Conservation (phyloP, 2,329 filamentous ascomycete species). For the Paecilomyces sp. region DNA sequence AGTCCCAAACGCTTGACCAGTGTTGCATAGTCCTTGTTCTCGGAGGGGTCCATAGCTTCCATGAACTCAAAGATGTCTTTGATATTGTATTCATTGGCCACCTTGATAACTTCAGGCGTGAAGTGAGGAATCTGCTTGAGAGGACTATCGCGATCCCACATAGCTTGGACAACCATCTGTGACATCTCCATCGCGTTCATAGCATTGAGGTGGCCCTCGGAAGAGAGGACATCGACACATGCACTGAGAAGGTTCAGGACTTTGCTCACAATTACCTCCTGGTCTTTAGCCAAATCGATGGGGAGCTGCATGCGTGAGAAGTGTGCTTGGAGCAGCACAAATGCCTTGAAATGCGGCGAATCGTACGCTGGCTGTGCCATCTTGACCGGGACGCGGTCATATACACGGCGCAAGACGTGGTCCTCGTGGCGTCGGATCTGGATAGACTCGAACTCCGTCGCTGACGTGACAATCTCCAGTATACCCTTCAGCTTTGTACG, state of each 20-base stretch:
- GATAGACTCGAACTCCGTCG: conserved; percentile 91
- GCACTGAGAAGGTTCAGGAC: conserved; percentile 83
- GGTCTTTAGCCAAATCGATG: conserved; percentile 91
- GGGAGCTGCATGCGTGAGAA: conserved; percentile 96
- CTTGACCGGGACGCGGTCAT: conserved; percentile 91
- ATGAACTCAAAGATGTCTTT: conserved; percentile 97
- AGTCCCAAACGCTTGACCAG: conserved; percentile 74
- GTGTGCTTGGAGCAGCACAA: conserved; percentile 93
- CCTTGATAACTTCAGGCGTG: conserved; percentile 71
- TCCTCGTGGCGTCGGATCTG: conserved; percentile 93
- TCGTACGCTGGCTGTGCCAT: conserved; percentile 81
- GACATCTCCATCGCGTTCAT: conserved; percentile 99
- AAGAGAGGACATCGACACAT: conserved; percentile 89
- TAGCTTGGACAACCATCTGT: conserved; percentile 97
- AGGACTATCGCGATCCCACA: conserved; percentile 97
- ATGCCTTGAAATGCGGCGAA: conserved; percentile 97
- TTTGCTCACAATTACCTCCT: conserved; percentile 79
- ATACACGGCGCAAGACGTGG: conserved; percentile 77
- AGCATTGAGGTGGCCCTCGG: conserved; percentile 91
- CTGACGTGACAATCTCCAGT: conserved; percentile 92
- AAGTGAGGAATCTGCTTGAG: conserved; percentile 98
- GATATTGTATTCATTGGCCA: conserved; percentile 71
- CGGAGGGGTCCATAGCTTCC: conserved; percentile 95
- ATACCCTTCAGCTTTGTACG: conserved; percentile 95
- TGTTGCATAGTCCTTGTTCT: conserved; percentile 72